Conservation (phyloP, 176 grass and related monocot genomes). For the Canna indica region DNA sequence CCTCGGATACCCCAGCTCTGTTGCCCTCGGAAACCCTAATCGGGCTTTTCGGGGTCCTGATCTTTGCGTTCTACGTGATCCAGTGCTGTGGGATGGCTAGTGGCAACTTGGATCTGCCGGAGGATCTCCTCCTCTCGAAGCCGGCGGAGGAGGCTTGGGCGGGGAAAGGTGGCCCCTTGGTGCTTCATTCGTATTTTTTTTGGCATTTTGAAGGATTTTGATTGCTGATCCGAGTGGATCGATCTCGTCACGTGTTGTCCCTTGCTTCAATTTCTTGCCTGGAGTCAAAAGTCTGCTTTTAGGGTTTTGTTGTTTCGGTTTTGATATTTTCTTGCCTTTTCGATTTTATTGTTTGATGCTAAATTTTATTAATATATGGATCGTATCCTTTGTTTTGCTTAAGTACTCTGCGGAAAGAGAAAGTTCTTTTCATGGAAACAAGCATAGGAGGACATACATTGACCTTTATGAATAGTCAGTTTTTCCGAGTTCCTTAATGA, state of each 20-base stretch:
- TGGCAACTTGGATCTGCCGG: constrained; percentile 8
- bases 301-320: neutral
- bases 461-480: too few species aligned
- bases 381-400: neutral
- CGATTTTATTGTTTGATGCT: neutral
- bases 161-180: neutral
- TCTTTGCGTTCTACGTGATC: neutral
- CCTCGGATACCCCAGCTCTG: neutral
- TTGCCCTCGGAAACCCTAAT: neutral
- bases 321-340: neutral
- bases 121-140: constrained; percentile 4
- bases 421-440: too few species aligned
- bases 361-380: neutral
- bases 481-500: too few species aligned
- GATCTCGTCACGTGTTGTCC: neutral
- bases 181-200: neutral
- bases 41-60: neutral
- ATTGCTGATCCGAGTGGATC: neutral
- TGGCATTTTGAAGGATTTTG: neutral
- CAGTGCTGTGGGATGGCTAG: neutral
- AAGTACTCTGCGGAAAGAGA: too few species aligned
- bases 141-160: neutral
- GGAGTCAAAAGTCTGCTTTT: neutral
- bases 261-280: neutral
- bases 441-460: too few species aligned